Evolutionary conservation across 208 protist species (phyloP).

Genomic region (Wallacemonas sp.): DNA sequence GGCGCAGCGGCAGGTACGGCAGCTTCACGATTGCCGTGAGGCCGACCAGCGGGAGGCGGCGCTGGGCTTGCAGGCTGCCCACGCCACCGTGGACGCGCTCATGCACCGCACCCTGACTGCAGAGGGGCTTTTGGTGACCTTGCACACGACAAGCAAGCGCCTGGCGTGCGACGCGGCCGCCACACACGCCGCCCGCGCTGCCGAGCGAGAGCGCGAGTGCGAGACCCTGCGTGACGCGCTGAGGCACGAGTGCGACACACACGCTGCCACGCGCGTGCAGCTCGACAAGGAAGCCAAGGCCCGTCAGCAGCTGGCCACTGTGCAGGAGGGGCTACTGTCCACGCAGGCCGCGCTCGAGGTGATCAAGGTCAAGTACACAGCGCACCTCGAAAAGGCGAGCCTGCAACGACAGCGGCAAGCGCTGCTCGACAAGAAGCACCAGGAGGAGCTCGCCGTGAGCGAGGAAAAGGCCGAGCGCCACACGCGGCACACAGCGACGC

Average conservation of each 20-base stretch:
- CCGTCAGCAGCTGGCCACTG: background rate
- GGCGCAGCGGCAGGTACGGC: no score
- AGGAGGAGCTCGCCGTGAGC: background rate
- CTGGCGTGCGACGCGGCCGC: background rate
- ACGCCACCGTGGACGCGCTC: conserved; percentile 27
- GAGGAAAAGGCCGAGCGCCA: conserved; percentile 28
- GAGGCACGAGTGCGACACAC: conserved; percentile 7
- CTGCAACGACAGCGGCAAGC: conserved; percentile 13
- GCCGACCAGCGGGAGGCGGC: conserved; percentile 21
- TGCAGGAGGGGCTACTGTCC: background rate
- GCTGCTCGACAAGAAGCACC: conserved; percentile 11
- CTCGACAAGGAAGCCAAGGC: conserved; percentile 4
- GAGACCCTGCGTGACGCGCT: conserved; percentile 2
- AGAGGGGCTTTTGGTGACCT: conserved; percentile 21
- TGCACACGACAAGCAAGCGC: background rate
- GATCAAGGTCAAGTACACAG: conserved; percentile 24
- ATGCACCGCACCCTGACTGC: conserved; percentile 22
- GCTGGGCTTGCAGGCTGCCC: conserved; percentile 18
- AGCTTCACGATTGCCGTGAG: background rate
- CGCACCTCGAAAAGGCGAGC: conserved; percentile 21
- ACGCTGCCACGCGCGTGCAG: conserved; percentile 3
- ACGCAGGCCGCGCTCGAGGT: conserved; percentile 23
- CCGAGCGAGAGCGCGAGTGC: background rate
- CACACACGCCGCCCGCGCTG: conserved; percentile 4
- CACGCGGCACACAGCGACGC: background rate